Evolutionary conservation across 2,329 filamentous ascomycete species (phyloP).

Genomic region (Diaporthe sp.): DNA sequence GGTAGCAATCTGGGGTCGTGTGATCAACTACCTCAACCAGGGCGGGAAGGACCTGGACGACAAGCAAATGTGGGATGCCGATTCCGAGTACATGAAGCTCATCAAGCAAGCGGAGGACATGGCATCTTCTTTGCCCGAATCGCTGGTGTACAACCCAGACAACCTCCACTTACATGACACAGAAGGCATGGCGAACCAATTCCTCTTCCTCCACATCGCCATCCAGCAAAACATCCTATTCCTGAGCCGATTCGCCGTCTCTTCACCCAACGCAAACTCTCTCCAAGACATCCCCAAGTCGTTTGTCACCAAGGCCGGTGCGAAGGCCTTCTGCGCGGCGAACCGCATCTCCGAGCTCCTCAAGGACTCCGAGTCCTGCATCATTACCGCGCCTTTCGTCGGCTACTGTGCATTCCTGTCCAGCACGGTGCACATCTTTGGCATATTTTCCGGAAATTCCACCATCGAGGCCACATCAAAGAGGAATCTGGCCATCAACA

Average conservation of each 20-base stretch:
- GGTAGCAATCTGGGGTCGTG: constrained; percentile 89
- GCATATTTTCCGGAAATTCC: constrained; percentile 88
- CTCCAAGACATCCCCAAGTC: constrained; percentile 80
- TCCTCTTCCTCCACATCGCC: constrained; percentile 90
- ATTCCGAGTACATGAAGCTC: constrained; percentile 82
- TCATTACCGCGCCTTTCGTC: constrained; percentile 90
- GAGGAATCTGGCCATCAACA: constrained; percentile 86
- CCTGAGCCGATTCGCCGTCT: constrained; percentile 88
- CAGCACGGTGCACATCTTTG: constrained; percentile 93
- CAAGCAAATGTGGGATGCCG: constrained; percentile 83
- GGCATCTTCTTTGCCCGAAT: constrained; percentile 75
- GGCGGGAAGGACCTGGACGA: constrained; percentile 86
- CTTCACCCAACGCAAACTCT: constrained; percentile 74
- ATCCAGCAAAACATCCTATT: constrained; percentile 93
- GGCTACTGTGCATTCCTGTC: constrained; percentile 96
- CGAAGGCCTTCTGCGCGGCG: constrained; percentile 85
- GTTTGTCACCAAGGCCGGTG: constrained; percentile 82
- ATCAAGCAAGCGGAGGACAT: constrained; percentile 80
- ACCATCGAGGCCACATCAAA: constrained; percentile 83
- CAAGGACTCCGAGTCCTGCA: constrained; percentile 83
- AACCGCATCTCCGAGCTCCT: constrained; percentile 89
- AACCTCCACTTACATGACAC: constrained; percentile 89
- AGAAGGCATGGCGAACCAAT: constrained; percentile 90
- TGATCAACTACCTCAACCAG: constrained; percentile 91
- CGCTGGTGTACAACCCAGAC: constrained; percentile 81